Percentiles rank a stretch among this genome's conserved stretches.
Evolutionary conservation across 257 asterid genomes (phyloP).

Genomic region (Verbascum thapsus): DNA sequence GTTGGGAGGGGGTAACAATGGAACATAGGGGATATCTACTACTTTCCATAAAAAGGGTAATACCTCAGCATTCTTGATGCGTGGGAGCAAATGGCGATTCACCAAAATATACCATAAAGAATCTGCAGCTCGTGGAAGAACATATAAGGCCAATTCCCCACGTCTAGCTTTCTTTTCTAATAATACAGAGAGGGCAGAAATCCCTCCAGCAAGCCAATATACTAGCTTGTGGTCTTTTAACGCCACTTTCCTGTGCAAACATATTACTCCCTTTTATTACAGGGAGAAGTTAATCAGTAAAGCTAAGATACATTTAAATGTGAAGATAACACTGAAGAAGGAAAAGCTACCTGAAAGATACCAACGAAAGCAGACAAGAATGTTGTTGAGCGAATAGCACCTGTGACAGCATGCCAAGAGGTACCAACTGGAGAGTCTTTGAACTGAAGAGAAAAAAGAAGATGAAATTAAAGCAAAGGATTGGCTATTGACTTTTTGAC

Average conservation of each 20-base stretch:
- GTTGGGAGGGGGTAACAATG: too few relatives aligned
- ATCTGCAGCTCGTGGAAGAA: constrained; percentile 98
- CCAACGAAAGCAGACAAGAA: constrained; percentile 98
- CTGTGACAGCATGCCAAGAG: constrained; percentile 83
- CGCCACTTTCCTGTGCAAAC: constrained; percentile 87
- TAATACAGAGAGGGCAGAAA: constrained; percentile 87
- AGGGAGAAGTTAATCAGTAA: constrained; percentile 43
- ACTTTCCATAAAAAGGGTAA: too few relatives aligned
- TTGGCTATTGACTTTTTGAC: too few relatives aligned
- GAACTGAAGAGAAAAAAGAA: constrained; percentile 52
- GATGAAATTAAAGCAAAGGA: too few relatives aligned
- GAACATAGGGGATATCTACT: too few relatives aligned
- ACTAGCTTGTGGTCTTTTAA: constrained; percentile 92
- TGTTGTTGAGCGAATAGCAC: constrained; percentile 90
- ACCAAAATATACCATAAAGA: constrained; percentile 93
- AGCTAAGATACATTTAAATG: constrained; percentile 20
- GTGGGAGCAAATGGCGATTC: constrained; percentile 85
- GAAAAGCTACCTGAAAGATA: constrained; percentile 77
- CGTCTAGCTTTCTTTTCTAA: constrained; percentile 98
- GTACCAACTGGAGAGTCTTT: constrained; percentile 91
- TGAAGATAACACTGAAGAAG: constrained; percentile 25
- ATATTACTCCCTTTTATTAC: constrained; percentile 76
- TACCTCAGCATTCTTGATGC: constrained; percentile 92
- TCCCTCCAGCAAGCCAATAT: constrained; percentile 91
- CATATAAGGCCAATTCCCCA: constrained; percentile 89